Conservation (phyloP, 805 yeast species). For the Scheffersomyces spartinae region DNA sequence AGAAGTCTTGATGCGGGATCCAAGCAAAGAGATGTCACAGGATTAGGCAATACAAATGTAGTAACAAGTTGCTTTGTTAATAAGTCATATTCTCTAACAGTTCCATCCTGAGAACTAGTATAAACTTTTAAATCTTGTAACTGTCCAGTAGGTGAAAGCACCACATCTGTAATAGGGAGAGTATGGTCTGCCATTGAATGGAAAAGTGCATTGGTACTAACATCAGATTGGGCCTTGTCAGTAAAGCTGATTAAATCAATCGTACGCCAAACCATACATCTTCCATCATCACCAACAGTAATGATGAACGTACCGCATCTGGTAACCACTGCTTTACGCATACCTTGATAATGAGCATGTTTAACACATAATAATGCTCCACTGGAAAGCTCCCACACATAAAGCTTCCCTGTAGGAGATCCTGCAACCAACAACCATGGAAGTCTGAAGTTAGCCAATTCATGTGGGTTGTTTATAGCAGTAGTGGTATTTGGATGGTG, state of each 20-base stretch:
- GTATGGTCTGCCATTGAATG: conserved; percentile 52
- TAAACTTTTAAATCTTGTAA: conserved; percentile 51
- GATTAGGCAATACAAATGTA: conserved; percentile 57
- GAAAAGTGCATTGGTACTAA: conserved; percentile 38
- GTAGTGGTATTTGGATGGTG: conserved; percentile 18
- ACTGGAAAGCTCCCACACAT: conserved; percentile 75
- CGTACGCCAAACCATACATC: conserved; percentile 65
- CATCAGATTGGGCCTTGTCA: conserved; percentile 15
- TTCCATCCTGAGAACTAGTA: conserved; percentile 63
- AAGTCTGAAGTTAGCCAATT: conserved; percentile 31
- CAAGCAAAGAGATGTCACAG: conserved; percentile 44
- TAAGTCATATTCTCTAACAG: conserved; percentile 62
- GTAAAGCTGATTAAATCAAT: conserved; percentile 40
- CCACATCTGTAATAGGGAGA: conserved; percentile 38
- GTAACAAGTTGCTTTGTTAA: conserved; percentile 37
- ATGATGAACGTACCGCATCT: conserved; percentile 54
- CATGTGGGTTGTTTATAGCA: conserved; percentile 7
- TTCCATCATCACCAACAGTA: conserved; percentile 73
- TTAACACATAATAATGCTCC: conserved; percentile 64
- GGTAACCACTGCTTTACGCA: conserved; percentile 48
- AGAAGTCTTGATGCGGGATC: conserved; percentile 75
- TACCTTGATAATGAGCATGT: conserved; percentile 77
- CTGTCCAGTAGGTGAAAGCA: conserved; percentile 37
- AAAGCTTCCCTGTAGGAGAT: conserved; percentile 61
- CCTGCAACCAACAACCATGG: conserved; percentile 70